Base-by-base conservation (phyloP, 306 rosid species). In the Cucumis hystrix region DNA sequence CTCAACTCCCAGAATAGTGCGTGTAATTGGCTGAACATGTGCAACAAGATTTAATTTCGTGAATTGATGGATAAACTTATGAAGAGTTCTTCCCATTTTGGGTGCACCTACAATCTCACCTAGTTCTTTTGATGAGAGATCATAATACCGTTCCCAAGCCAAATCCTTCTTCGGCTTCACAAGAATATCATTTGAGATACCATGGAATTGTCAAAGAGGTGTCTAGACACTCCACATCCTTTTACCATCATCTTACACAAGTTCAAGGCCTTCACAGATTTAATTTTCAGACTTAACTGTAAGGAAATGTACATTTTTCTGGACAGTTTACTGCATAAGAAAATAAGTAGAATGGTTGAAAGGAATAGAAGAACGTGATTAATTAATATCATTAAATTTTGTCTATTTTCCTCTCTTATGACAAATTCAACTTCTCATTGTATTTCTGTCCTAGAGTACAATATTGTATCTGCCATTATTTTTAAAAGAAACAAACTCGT, bases 141-240 rank as follows among this genome's bases (percentile, higher is more conserved):
- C 98, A 83, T 92, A 92, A 69, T 92, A 94, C 80, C 97, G 89
- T 82, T 94, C 98, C 98, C 98, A 94, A 52, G 98, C 87, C 86
- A 94, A 83, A 86, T 92, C 91, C 80, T 90, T 94, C 88, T 91
- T 94, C 88, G 92, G 83, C 84, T 92, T 94, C 45, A 82, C 85
- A 80, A 94, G 80, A 63, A 89, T 78, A 80, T 90, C 93, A 82
- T 87, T 80, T 14, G 89, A 76, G 76, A 94, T 89, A 67, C 96
- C 98, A 74, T 85, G 84, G 83, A 92, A 94, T 80, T 94, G 98
- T 54, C 91, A 93, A 69, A 94, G 95, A 12, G 96, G 96, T n/a
- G 92, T 90, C 78, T 94, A 97, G 55, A 90, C 98, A 79, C 91
- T 89, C 97, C 98, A 94, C 92, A 90, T 94, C 85, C 96, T 87